Conservation (phyloP, 129 eudicot species). For the Helichrysum umbraculigerum region DNA sequence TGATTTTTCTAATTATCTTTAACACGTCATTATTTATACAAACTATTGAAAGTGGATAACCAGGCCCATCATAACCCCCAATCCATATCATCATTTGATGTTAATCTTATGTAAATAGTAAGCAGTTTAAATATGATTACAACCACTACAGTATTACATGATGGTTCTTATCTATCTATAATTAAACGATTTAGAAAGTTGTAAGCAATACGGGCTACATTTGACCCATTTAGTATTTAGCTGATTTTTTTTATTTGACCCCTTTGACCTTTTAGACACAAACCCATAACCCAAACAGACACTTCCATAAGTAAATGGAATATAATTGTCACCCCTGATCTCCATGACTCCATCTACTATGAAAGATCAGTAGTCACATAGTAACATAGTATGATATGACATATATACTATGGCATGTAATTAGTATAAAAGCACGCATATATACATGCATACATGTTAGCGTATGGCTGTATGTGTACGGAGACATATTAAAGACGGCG, state of each 20-base stretch:
- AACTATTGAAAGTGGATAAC: too few relatives aligned
- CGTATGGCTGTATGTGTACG: constrained; percentile 6
- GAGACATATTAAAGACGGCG: not conserved
- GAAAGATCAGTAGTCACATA: not conserved
- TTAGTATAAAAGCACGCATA: not conserved
- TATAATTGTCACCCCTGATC: not conserved
- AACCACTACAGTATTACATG: not conserved
- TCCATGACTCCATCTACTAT: not conserved
- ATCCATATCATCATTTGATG: too few relatives aligned
- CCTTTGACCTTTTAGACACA: not conserved
- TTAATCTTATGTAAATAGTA: not conserved
- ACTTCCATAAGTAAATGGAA: not conserved
- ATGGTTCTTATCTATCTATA: not conserved
- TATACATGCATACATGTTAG: not conserved
- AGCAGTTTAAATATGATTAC: not conserved
- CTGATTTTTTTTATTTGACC: not conserved
- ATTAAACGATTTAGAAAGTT: not conserved
- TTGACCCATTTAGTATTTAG: not conserved
- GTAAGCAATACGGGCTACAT: not conserved
- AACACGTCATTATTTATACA: too few relatives aligned
- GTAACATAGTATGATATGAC: not conserved
- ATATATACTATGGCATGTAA: not conserved
- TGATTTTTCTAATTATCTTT: too few relatives aligned
- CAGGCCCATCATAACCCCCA: too few relatives aligned
- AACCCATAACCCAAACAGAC: not conserved